These are phyloP conservation scores for Cutaneotrichosporon cavernicola DNA, from an alignment of 1,284 basidiomycete genomes.

Conservation along the genomic window DNA sequence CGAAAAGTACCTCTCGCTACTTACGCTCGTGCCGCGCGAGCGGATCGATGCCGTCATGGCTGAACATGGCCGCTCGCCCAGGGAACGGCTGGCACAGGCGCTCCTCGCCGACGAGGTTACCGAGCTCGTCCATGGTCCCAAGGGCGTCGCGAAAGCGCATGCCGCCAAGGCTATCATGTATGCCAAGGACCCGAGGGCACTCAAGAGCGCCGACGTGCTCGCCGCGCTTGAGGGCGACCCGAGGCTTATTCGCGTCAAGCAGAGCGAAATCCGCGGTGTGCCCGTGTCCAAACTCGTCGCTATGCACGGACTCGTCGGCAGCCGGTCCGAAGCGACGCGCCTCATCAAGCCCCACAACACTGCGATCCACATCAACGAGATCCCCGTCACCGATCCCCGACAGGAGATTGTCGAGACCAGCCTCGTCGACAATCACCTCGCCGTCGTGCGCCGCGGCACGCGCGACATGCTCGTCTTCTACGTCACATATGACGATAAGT, in stretches of 20 bases:
- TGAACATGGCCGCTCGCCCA: slow-evolving; percentile 63
- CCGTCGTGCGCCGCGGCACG: slow-evolving; percentile 72
- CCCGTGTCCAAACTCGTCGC: slow-evolving; percentile 63
- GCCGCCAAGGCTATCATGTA: slow-evolving; percentile 65
- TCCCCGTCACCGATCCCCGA: slow-evolving; percentile 49
- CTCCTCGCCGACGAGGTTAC: slow-evolving; percentile 83
- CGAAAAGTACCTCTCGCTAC: slow-evolving; percentile 72
- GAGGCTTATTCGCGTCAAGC: slow-evolving; percentile 58
- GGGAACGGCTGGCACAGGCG: slow-evolving; percentile 69
- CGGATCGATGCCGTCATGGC: slow-evolving; percentile 63
- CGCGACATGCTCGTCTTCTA: slow-evolving; percentile 68
- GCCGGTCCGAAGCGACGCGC: slow-evolving; percentile 56
- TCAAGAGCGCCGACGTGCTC: slow-evolving; percentile 56
- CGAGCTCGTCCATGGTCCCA: slow-evolving; percentile 78
- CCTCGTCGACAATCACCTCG: slow-evolving; percentile 65
- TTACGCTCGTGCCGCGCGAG: slow-evolving; percentile 71
- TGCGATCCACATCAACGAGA: slow-evolving; percentile 62
- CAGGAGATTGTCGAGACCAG: slow-evolving; percentile 54
- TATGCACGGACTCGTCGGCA: slow-evolving; percentile 56
- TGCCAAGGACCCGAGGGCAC: slow-evolving; percentile 54
- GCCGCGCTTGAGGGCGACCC: slow-evolving; percentile 62
- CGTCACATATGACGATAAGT: slow-evolving; percentile 28
- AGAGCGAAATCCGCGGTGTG: slow-evolving; percentile 56
- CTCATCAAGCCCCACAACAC: slow-evolving; percentile 55
- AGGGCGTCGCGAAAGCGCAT: slow-evolving; percentile 59